These are phyloP conservation scores for Rhodotorula diobovata DNA, from an alignment of 768 basidiomycete species.

Conservation along the genomic window DNA sequence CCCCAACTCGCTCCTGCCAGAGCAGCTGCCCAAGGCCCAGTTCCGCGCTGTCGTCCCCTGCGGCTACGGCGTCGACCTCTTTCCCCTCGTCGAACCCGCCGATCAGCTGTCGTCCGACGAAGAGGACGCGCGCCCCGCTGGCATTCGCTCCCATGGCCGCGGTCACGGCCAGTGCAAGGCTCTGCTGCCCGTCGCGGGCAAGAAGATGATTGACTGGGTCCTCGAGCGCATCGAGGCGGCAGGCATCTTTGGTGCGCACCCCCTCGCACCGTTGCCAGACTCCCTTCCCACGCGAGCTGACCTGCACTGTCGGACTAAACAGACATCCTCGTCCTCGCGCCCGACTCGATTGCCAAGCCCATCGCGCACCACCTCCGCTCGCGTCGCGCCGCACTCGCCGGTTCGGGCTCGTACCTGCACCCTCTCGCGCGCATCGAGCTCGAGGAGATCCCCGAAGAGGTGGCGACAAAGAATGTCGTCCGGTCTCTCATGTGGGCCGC, in stretches of 20 bases:
- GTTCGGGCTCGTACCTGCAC: background rate
- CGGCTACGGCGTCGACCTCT: slow-evolving; percentile 36
- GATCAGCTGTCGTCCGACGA: slow-evolving; percentile 11
- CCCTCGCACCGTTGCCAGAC: background rate
- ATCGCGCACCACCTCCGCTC: slow-evolving; percentile 32
- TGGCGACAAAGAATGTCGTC: slow-evolving; percentile 16
- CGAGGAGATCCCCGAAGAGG: slow-evolving; percentile 37
- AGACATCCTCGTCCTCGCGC: slow-evolving; percentile 38
- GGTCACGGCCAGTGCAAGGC: slow-evolving; percentile 34
- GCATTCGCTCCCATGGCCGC: background rate
- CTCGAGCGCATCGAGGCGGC: slow-evolving; percentile 33
- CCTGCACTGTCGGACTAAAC: accelerated
- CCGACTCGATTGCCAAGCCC: slow-evolving; percentile 21
- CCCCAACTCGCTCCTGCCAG: slow-evolving; percentile 26
- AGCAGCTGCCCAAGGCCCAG: slow-evolving; percentile 23
- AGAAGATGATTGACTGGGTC: slow-evolving; percentile 40
- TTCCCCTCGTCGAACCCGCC: slow-evolving; percentile 32
- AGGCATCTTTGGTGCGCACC: slow-evolving; percentile 24
- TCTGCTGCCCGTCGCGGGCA: slow-evolving; percentile 38
- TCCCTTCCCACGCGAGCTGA: background rate
- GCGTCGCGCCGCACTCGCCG: slow-evolving; percentile 5
- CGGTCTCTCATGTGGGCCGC: slow-evolving; percentile 29
- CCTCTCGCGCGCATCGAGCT: slow-evolving; percentile 28
- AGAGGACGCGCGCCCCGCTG: background rate
- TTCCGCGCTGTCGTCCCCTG: slow-evolving; percentile 24